Percentiles rank a stretch among this genome's conserved stretches.
phyloP scores from a whole-genome alignment of 208 protist genomes.

The Trypanosoma mega region DNA sequence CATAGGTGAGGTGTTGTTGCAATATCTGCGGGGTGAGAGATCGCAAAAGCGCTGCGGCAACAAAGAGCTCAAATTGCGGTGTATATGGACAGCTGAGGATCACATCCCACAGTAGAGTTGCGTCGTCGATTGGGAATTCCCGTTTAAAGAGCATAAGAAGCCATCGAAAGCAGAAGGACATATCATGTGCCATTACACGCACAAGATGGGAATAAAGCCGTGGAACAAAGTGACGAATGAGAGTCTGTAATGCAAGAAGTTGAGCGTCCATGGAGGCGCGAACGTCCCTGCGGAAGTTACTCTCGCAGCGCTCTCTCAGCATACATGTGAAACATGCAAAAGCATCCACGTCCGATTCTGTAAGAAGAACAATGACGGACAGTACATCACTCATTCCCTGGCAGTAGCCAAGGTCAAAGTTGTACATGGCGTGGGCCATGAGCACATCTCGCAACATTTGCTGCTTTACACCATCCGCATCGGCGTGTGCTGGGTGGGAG shows the following conservation, averaged over 20 bases:
- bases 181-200: constrained; percentile 44
- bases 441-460: constrained; percentile 65
- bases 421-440: constrained; percentile 80
- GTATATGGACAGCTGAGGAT: constrained; percentile 72
- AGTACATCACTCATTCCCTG: constrained; percentile 91
- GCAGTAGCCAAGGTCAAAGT: constrained; percentile 92
- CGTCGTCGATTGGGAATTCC: constrained; percentile 67
- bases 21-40: constrained; percentile 51
- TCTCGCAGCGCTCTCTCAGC: constrained; percentile 42
- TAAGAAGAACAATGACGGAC: constrained; percentile 50
- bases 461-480: constrained; percentile 49
- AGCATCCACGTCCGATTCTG: constrained; percentile 37
- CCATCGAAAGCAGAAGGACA: constrained; percentile 90
- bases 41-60: constrained; percentile 60
- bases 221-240: constrained; percentile 61
- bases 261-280: constrained; percentile 43
- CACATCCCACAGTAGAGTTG: constrained; percentile 86
- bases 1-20: constrained; percentile 40
- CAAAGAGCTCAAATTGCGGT: constrained; percentile 64
- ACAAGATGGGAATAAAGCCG: constrained; percentile 59
- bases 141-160: constrained; percentile 85
- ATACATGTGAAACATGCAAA: constrained; percentile 57
- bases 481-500: constrained; percentile 37
- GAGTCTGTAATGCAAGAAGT: constrained; percentile 39
- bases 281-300: constrained; percentile 61